phyloP scores from a whole-genome alignment of 805 yeast genomes.

The Hanseniaspora occidentalis region DNA sequence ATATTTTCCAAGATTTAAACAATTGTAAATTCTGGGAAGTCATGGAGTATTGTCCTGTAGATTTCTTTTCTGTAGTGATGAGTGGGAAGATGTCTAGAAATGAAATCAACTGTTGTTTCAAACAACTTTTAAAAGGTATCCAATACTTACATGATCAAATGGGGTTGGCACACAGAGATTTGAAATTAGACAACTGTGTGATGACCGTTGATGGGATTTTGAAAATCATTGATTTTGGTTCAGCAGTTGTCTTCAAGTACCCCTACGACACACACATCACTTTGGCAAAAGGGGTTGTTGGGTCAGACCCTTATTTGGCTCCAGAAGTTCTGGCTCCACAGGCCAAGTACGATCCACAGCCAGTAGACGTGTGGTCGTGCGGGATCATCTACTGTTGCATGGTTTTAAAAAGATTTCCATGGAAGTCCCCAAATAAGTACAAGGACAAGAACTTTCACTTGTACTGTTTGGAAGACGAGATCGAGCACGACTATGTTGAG shows the following conservation, averaged over 20 bases:
- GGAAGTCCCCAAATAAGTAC: slow-evolving; percentile 61
- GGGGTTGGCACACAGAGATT: slow-evolving; percentile 75
- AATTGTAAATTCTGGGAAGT: slow-evolving; percentile 65
- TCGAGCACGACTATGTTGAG: slow-evolving; percentile 60
- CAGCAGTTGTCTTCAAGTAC: slow-evolving; percentile 70
- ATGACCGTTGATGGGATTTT: slow-evolving; percentile 61
- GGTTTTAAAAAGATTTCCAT: slow-evolving; percentile 75
- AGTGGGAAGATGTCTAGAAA: slow-evolving; percentile 71
- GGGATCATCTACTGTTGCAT: slow-evolving; percentile 80
- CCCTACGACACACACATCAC: slow-evolving; percentile 53
- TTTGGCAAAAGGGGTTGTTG: slow-evolving; percentile 65
- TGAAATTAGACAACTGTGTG: slow-evolving; percentile 75
- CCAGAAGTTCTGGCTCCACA: slow-evolving; percentile 56
- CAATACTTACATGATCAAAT: slow-evolving; percentile 52
- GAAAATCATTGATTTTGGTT: slow-evolving; percentile 72
- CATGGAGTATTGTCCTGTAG: slow-evolving; percentile 79
- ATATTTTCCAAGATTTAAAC: slow-evolving; percentile 44
- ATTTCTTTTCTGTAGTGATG: slow-evolving; percentile 80
- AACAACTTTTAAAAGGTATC: slow-evolving; percentile 63
- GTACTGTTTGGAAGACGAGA: slow-evolving; percentile 56
- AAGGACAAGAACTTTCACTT: slow-evolving; percentile 60
- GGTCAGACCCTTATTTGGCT: slow-evolving; percentile 78
- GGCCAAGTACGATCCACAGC: slow-evolving; percentile 56
- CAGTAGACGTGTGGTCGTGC: slow-evolving; percentile 74
- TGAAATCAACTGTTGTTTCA: slow-evolving; percentile 71